These are phyloP conservation scores for Vickermania ingenoplastis DNA, from an alignment of 208 protist genomes.

Conservation along the genomic window DNA sequence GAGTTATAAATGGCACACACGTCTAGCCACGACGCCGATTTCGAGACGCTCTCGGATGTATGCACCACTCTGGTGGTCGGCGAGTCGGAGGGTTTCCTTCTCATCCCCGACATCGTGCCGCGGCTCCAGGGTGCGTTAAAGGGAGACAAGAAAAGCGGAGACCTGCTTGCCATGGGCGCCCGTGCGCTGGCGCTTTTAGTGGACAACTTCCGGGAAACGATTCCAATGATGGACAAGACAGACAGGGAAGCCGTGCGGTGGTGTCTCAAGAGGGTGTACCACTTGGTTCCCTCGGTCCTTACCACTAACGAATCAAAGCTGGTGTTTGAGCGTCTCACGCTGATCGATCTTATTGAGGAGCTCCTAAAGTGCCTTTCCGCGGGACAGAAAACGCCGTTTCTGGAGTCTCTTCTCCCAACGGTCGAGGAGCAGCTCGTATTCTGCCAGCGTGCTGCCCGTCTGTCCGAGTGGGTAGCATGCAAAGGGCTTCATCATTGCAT, in stretches of 20 bases:
- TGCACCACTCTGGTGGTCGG: slow-evolving; percentile 40
- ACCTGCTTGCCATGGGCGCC: slow-evolving; percentile 59
- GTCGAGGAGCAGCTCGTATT: slow-evolving; percentile 50
- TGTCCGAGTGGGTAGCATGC: slow-evolving; percentile 53
- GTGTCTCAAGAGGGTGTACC: slow-evolving; percentile 19
- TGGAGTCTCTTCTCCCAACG: slow-evolving; percentile 31
- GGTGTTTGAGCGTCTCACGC: slow-evolving; percentile 29
- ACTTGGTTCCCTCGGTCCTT: slow-evolving; percentile 9
- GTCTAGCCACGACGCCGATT: slow-evolving; percentile 10
- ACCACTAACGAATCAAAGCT: slow-evolving; percentile 8
- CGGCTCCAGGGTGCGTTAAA: slow-evolving; percentile 9
- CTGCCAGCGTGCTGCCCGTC: slow-evolving; percentile 42
- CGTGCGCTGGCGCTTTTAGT: slow-evolving; percentile 57
- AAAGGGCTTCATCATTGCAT: slow-evolving; percentile 59
- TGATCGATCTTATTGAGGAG: slow-evolving; percentile 63
- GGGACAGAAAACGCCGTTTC: slow-evolving; percentile 11
- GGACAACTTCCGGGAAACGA: slow-evolving; percentile 37
- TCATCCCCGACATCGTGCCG: not conserved
- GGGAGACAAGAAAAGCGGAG: slow-evolving; percentile 25
- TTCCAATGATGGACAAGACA: slow-evolving; percentile 6
- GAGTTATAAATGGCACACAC: no score
- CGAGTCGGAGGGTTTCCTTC: slow-evolving; percentile 7
- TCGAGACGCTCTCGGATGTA: slow-evolving; percentile 31
- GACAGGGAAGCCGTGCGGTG: slow-evolving; percentile 5
- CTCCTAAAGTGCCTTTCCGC: slow-evolving; percentile 59